Conservation (phyloP, 495 filamentous ascomycete genomes). For the Sabuloglossum arenarium region DNA sequence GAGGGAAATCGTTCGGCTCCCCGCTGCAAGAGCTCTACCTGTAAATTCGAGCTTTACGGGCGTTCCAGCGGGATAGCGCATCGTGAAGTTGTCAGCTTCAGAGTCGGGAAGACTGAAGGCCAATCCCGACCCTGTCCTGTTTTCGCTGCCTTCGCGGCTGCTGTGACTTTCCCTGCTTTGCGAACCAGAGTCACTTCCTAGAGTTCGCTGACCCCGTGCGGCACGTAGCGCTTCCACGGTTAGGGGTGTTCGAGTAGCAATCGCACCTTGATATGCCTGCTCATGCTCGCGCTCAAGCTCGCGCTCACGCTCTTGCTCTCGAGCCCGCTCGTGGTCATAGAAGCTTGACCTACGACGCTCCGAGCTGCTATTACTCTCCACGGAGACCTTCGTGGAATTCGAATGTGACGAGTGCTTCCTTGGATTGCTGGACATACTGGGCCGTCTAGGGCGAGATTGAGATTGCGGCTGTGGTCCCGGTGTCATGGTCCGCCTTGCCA, state of each 20-base stretch:
- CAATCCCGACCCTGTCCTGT: neutral
- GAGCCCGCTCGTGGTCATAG: neutral
- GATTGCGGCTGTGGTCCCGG: neutral
- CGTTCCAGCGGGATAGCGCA: slow-evolving; percentile 2
- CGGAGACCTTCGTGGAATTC: neutral
- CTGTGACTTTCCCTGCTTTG: slow-evolving; percentile 3
- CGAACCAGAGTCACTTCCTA: slow-evolving; percentile 4
- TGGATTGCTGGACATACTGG: neutral
- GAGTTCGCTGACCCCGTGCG: neutral
- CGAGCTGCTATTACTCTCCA: neutral
- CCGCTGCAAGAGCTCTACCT: neutral
- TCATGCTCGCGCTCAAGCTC: neutral
- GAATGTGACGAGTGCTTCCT: neutral
- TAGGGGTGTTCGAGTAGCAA: slow-evolving; percentile 1
- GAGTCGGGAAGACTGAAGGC: slow-evolving; percentile 1
- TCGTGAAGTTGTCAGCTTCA: slow-evolving; percentile 5
- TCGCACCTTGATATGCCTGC: slow-evolving; percentile 2
- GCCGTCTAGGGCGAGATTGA: neutral
- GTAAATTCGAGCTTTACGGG: slow-evolving; percentile 4
- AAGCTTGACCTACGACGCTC: neutral
- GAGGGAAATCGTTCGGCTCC: neutral
- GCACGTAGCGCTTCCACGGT: slow-evolving; percentile 2
- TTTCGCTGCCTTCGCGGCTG: slow-evolving; percentile 3
- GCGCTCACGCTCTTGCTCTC: neutral
- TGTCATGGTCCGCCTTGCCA: neutral